These are phyloP conservation scores for Rhodosporidiobolus odoratus DNA, from an alignment of 768 basidiomycete species.

Conservation along the genomic window DNA sequence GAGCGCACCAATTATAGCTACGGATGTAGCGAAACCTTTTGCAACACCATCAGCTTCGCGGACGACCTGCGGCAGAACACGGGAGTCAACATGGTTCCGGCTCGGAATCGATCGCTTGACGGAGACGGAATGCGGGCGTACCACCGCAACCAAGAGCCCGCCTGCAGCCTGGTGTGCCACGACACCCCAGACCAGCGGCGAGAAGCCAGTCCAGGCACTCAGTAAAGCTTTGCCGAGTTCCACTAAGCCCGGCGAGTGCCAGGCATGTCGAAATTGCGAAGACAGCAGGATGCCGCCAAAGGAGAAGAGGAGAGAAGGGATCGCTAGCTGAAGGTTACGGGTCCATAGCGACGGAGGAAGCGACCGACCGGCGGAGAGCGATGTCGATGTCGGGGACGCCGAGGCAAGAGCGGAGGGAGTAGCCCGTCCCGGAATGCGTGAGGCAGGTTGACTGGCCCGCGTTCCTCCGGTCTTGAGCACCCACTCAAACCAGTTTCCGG, in stretches of 20 bases:
- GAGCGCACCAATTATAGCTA: conserved; percentile 38
- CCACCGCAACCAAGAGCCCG: conserved; percentile 42
- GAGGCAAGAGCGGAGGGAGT: neutral
- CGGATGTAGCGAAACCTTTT: conserved; percentile 42
- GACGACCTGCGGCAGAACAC: conserved; percentile 21
- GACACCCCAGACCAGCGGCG: conserved; percentile 35
- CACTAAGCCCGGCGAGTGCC: neutral
- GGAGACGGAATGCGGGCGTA: conserved; percentile 11
- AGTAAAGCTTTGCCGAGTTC: too few species aligned
- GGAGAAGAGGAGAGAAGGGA: conserved; percentile 39
- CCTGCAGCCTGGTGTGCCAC: conserved; percentile 41
- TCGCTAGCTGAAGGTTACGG: conserved; percentile 40
- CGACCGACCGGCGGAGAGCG: neutral
- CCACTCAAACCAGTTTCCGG: conserved; percentile 96
- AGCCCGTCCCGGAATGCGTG: neutral
- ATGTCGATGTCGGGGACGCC: neutral
- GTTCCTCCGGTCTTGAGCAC: conserved; percentile 58
- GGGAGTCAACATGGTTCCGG: too few species aligned
- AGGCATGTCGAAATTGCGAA: neutral
- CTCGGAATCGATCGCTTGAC: conserved; percentile 15
- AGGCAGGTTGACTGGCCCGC: too few species aligned
- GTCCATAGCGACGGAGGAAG: conserved; percentile 33
- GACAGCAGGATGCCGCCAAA: conserved; percentile 25
- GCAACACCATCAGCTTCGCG: conserved; percentile 39
- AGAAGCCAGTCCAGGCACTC: conserved; percentile 30